These are phyloP conservation scores for Cucumis melo DNA, from an alignment of 306 rosid genomes.

Conservation along the genomic window DNA sequence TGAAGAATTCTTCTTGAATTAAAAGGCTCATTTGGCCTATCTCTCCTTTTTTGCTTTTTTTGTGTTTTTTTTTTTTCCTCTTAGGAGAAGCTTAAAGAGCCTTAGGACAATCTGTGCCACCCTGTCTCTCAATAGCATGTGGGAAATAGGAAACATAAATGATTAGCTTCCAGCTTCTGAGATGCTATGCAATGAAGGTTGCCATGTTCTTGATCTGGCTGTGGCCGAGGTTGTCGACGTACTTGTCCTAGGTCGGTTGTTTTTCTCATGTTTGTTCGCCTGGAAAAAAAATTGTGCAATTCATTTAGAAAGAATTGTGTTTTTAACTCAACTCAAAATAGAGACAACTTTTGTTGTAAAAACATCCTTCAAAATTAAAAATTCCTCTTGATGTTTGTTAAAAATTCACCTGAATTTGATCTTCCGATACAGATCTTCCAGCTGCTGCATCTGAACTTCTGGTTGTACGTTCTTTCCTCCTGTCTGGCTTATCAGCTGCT, in stretches of 20 bases:
- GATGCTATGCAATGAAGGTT: slow-evolving; percentile 13
- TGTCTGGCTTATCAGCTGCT: slow-evolving; percentile 3
- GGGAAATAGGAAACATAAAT: slow-evolving; percentile 12
- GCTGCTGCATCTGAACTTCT: not conserved
- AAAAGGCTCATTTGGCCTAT: not conserved
- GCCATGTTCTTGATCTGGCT: slow-evolving; percentile 15
- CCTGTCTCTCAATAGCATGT: slow-evolving; percentile 8
- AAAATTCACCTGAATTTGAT: slow-evolving; percentile 8
- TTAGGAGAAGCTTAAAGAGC: not conserved
- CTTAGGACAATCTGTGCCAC: slow-evolving; percentile 7
- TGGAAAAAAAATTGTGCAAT: not conserved
- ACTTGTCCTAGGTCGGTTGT: slow-evolving; percentile 8
- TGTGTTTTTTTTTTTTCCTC: not conserved
- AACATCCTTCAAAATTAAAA: not conserved
- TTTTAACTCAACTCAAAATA: not conserved
- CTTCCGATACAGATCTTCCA: not conserved
- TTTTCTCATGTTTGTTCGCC: slow-evolving; percentile 9
- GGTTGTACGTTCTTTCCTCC: not conserved
- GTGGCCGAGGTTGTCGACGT: not conserved
- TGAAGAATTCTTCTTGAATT: not conserved
- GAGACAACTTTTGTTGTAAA: not conserved
- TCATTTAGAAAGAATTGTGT: not conserved
- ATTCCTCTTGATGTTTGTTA: not conserved
- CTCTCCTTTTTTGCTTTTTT: not conserved
- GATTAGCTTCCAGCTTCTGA: slow-evolving; percentile 12